Evolutionary conservation across 2,329 filamentous ascomycete species (phyloP).

Genomic region (Diaporthe caulivora): DNA sequence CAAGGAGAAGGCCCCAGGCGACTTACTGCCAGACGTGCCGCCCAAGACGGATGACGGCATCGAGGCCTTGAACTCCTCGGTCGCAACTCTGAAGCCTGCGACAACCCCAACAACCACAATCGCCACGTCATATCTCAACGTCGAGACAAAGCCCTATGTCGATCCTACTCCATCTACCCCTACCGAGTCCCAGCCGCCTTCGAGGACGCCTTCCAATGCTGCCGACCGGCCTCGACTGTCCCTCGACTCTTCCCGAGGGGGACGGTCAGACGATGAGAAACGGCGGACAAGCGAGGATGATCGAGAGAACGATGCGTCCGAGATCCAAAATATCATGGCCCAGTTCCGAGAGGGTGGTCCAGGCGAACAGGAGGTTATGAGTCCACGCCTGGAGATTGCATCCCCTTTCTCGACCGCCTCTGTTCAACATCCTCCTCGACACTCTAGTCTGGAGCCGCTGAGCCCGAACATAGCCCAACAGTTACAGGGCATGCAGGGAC

Average conservation of each 20-base stretch:
- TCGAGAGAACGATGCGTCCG: constrained; percentile 78
- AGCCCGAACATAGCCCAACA: constrained; percentile 64
- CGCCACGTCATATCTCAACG: constrained; percentile 58
- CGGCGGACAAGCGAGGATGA: constrained; percentile 71
- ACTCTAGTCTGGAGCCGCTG: constrained; percentile 85
- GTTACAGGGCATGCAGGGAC: constrained; percentile 60
- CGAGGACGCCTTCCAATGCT: constrained; percentile 70
- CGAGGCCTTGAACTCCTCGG: constrained; percentile 57
- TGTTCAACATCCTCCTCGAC: constrained; percentile 81
- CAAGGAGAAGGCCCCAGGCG: neutral
- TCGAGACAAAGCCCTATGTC: constrained; percentile 62
- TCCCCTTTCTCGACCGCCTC: constrained; percentile 76
- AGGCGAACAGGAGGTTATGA: constrained; percentile 89
- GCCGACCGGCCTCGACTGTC: constrained; percentile 60
- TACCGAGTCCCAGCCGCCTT: constrained; percentile 65
- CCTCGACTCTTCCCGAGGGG: constrained; percentile 64
- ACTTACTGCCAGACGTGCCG: constrained; percentile 16
- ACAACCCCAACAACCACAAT: constrained; percentile 53
- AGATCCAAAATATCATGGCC: constrained; percentile 98
- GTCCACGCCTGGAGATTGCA: constrained; percentile 85
- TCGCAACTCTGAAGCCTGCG: constrained; percentile 62
- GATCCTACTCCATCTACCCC: constrained; percentile 72
- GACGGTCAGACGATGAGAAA: constrained; percentile 70
- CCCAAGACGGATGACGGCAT: constrained; percentile 34
- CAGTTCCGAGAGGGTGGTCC: constrained; percentile 86